Evolutionary conservation across 805 yeast species (phyloP), one percentile per base, ranked within the genome.

Genomic region (Candida michaelii): DNA sequence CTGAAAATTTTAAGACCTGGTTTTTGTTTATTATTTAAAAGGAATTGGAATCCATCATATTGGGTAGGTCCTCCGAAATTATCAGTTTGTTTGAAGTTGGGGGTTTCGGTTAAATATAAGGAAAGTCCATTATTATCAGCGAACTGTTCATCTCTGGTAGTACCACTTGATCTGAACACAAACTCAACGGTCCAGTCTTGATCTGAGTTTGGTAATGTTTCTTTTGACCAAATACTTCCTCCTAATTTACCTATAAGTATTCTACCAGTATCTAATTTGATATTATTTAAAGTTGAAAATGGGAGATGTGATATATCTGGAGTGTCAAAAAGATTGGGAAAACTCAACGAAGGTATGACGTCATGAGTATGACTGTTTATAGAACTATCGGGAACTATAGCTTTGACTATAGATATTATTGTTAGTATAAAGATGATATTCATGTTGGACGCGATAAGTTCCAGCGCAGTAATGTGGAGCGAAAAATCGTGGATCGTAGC

Each of bases 221-320:
- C 39, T 16, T 44, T 42, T 6, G 58, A 49, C 65, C 65, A 61
- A 9, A 59, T 25, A 3, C 52, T 34, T 2, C 61, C 62, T 5
- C 51, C 55, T 3, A 54, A 49, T 17, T 48, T 44, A 3, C 49
- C 53, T 36, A 51, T 32, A 19, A 59, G 37, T 19, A 60, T 43
- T 39, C 65, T 47, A 70, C 74, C 98, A 63, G 90, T 83, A 71
- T 89, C 97, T 69, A 90, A 87, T 76, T 85, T 85, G 74, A 91
- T 80, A 77, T 74, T 87, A 58, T 87, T 90, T 47, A 44, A 40
- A 12, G 55, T 32, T 5, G 54, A 48, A 73, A 74, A 70, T n/a
- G 42, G 46, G 16, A 70, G 48, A 9, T 61, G 64, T 2, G 44
- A 39, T 2, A 62, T 42, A 13, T 45, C 46, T 5, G 56, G 38